Evolutionary conservation across 2,329 filamentous ascomycete genomes (phyloP).

Genomic region (Fusarium stilboides): DNA sequence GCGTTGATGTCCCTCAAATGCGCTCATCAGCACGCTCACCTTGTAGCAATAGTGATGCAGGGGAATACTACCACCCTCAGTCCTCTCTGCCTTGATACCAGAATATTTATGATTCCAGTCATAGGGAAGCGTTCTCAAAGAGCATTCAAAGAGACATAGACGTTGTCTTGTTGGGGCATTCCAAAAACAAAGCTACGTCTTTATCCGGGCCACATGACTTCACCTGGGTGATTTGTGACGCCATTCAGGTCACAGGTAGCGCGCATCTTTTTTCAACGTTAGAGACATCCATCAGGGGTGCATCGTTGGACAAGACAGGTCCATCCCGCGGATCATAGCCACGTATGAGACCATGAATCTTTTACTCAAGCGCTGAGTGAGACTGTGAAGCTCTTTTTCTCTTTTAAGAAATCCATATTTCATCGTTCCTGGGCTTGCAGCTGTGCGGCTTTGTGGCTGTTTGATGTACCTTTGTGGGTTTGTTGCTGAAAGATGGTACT

Average conservation of each 20-base stretch:
- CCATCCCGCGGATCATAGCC: slow-evolving; percentile 6
- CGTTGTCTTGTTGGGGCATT: slow-evolving; percentile 40
- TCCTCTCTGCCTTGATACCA: slow-evolving; percentile 2
- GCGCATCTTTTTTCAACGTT: slow-evolving; percentile 29
- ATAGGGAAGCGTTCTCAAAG: slow-evolving; percentile 2
- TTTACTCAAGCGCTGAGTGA: slow-evolving; percentile 35
- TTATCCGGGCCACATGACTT: slow-evolving; percentile 47
- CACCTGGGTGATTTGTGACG: slow-evolving; percentile 49
- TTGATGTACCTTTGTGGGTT: background rate
- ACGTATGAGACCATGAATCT: slow-evolving; percentile 8
- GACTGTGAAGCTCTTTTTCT: slow-evolving; percentile 8
- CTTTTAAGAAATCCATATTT: slow-evolving; percentile 1
- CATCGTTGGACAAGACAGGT: slow-evolving; percentile 28
- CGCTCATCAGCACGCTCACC: slow-evolving; percentile 13
- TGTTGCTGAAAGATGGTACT: slow-evolving; percentile 6
- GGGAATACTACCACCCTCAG: slow-evolving; percentile 24
- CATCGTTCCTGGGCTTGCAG: background rate
- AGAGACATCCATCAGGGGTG: slow-evolving; percentile 32
- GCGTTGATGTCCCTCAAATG: slow-evolving; percentile 13
- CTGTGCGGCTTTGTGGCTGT: slow-evolving; percentile 1
- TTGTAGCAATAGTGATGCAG: slow-evolving; percentile 16
- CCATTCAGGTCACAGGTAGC: slow-evolving; percentile 49
- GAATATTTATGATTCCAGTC: background rate
- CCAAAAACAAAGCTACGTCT: slow-evolving; percentile 25
- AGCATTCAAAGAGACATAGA: slow-evolving; percentile 15